phyloP scores from a whole-genome alignment of 331 rosid species.

The Prunus yedoensis region DNA sequence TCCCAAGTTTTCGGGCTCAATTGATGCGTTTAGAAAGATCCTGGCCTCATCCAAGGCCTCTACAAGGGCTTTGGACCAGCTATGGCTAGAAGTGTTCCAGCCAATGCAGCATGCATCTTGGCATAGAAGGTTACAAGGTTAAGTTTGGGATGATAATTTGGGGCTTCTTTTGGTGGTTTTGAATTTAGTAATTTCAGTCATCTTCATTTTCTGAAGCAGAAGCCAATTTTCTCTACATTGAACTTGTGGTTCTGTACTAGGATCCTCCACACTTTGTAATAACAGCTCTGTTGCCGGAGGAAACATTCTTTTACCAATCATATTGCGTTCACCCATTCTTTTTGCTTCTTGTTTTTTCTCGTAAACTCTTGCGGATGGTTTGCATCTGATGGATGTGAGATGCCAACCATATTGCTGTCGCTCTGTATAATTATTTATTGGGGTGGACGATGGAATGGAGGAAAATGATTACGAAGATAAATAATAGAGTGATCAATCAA shows the following conservation, averaged over 20 bases:
- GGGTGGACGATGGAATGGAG: no score
- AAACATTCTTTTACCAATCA: constrained; percentile 32
- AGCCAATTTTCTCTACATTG: constrained; percentile 9
- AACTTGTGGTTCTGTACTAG: constrained; percentile 8
- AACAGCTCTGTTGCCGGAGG: constrained; percentile 21
- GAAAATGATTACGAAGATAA: constrained; percentile 14
- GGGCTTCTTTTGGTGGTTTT: background rate
- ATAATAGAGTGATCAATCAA: no score
- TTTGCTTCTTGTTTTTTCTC: background rate
- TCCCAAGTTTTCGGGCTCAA: constrained; percentile 74
- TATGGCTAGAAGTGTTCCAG: constrained; percentile 85
- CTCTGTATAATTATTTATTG: no score
- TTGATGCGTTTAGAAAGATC: constrained; percentile 76
- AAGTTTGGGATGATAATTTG: constrained; percentile 54
- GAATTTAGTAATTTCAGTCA: constrained; percentile 9
- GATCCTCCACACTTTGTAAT: background rate
- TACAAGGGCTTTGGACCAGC: constrained; percentile 95
- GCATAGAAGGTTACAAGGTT: constrained; percentile 89
- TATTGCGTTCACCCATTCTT: background rate
- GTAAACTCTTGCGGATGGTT: background rate
- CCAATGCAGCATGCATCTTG: constrained; percentile 95
- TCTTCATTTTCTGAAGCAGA: constrained; percentile 3
- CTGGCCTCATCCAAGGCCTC: constrained; percentile 59
- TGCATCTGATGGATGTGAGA: background rate
- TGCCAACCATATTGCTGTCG: background rate